These are phyloP conservation scores for Colletotrichum lentis DNA, from an alignment of 2,329 filamentous ascomycete genomes.

Conservation along the genomic window DNA sequence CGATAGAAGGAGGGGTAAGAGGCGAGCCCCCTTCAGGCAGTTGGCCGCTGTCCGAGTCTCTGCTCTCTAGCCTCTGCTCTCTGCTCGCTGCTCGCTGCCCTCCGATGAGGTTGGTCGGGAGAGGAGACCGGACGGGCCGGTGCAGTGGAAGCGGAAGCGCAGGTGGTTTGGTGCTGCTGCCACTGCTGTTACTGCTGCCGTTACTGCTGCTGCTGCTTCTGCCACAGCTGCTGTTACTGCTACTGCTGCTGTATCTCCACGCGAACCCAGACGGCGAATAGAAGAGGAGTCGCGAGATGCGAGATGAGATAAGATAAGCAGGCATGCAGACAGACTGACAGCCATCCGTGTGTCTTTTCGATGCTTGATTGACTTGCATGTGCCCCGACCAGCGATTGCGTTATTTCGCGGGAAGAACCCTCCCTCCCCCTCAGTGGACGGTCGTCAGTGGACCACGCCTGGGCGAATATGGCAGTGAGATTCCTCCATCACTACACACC, in stretches of 20 bases:
- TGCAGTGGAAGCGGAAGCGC: slow-evolving; percentile 1
- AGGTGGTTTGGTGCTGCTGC: neutral
- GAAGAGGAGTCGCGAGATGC: too few relatives aligned
- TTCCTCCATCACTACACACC: too few relatives aligned
- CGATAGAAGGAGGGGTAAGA: neutral
- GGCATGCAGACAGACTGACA: neutral
- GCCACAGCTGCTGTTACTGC: too few relatives aligned
- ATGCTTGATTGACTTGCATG: neutral
- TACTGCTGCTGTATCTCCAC: too few relatives aligned
- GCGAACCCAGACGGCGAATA: too few relatives aligned
- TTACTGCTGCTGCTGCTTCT: too few relatives aligned
- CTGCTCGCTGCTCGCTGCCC: neutral
- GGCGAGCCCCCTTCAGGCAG: slow-evolving; percentile 15
- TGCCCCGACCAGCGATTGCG: slow-evolving; percentile 26
- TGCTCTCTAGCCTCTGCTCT: too few relatives aligned
- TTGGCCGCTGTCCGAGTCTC: slow-evolving; percentile 2
- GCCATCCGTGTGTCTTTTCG: neutral
- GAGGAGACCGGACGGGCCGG: slow-evolving; percentile 9
- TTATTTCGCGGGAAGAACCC: slow-evolving; percentile 21
- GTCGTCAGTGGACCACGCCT: too few relatives aligned
- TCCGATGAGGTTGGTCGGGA: neutral
- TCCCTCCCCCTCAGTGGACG: too few relatives aligned
- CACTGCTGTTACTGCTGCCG: neutral
- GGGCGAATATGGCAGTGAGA: too few relatives aligned
- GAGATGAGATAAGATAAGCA: neutral